Conservation (phyloP, 768 basidiomycete species). For the Galerina sulciceps region DNA sequence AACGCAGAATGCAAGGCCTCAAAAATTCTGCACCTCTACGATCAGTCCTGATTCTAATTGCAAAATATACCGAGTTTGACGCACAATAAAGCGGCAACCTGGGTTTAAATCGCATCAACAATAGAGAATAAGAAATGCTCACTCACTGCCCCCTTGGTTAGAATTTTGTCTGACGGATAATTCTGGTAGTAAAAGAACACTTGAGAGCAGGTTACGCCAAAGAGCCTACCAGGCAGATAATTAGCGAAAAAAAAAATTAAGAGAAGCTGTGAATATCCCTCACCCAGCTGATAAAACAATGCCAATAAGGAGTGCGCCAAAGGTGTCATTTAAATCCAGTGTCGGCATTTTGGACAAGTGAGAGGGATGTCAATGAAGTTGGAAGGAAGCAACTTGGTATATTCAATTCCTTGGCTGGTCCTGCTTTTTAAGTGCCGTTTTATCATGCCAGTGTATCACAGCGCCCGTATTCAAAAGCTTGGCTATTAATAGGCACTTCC, state of each 20-base stretch:
- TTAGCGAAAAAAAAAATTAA: neutral
- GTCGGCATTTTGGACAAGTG: too few species aligned
- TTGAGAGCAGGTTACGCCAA: slow-evolving; percentile 3
- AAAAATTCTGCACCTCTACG: neutral
- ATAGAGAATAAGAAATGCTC: neutral
- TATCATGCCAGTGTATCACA: too few species aligned
- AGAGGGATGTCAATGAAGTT: too few species aligned
- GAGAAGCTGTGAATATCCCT: neutral
- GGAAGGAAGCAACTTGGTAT: too few species aligned
- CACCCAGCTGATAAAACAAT: neutral
- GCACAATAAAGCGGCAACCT: too few species aligned
- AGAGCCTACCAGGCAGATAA: neutral
- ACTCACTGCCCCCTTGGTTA: neutral
- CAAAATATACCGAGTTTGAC: too few species aligned
- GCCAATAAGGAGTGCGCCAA: neutral
- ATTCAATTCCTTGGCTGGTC: too few species aligned
- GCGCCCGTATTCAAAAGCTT: too few species aligned
- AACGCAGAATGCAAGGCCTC: neutral
- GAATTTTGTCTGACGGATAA: neutral
- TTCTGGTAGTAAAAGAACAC: slow-evolving; percentile 6
- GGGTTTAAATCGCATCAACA: too few species aligned
- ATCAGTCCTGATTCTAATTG: too few species aligned
- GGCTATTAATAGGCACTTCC: too few species aligned
- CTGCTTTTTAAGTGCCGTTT: too few species aligned
- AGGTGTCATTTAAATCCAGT: neutral